Evolutionary conservation across 495 filamentous ascomycete species (phyloP).

Genomic region (Immersiella caudata): DNA sequence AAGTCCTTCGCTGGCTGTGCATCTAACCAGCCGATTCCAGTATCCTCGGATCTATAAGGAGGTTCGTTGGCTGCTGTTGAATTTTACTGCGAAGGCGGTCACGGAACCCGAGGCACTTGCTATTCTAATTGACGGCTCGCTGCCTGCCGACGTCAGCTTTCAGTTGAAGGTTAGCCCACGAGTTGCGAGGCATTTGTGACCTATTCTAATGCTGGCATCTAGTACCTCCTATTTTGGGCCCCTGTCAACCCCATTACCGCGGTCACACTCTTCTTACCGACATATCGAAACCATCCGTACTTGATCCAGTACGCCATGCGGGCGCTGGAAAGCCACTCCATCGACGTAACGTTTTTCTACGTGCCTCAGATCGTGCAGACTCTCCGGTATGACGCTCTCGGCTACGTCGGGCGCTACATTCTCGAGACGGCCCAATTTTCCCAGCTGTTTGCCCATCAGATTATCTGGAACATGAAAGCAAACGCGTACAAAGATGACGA

Average conservation of each 20-base stretch:
- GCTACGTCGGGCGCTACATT: slow-evolving; percentile 96
- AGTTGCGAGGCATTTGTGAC: background rate
- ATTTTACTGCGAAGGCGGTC: slow-evolving; percentile 78
- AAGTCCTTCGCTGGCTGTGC: slow-evolving; percentile 78
- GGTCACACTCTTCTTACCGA: slow-evolving; percentile 87
- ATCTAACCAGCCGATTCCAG: slow-evolving; percentile 77
- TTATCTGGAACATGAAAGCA: slow-evolving; percentile 99
- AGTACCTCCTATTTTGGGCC: slow-evolving; percentile 94
- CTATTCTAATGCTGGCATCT: slow-evolving; percentile 40
- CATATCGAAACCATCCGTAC: slow-evolving; percentile 92
- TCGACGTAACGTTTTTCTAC: slow-evolving; percentile 98
- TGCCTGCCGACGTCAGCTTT: slow-evolving; percentile 77
- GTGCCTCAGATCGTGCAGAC: slow-evolving; percentile 97
- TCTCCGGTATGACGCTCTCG: slow-evolving; percentile 90
- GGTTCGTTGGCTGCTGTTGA: slow-evolving; percentile 75
- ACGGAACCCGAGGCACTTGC: slow-evolving; percentile 78
- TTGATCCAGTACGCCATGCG: slow-evolving; percentile 98
- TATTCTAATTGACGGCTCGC: slow-evolving; percentile 71
- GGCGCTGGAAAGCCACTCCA: slow-evolving; percentile 86
- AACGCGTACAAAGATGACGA: slow-evolving; percentile 98
- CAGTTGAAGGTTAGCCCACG: slow-evolving; percentile 73
- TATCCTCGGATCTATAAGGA: slow-evolving; percentile 71
- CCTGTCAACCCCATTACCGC: slow-evolving; percentile 92
- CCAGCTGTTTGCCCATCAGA: slow-evolving; percentile 96
- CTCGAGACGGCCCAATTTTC: slow-evolving; percentile 94